phyloP scores from a whole-genome alignment of 495 filamentous ascomycete genomes.

The Aspergillus avenaceus region DNA sequence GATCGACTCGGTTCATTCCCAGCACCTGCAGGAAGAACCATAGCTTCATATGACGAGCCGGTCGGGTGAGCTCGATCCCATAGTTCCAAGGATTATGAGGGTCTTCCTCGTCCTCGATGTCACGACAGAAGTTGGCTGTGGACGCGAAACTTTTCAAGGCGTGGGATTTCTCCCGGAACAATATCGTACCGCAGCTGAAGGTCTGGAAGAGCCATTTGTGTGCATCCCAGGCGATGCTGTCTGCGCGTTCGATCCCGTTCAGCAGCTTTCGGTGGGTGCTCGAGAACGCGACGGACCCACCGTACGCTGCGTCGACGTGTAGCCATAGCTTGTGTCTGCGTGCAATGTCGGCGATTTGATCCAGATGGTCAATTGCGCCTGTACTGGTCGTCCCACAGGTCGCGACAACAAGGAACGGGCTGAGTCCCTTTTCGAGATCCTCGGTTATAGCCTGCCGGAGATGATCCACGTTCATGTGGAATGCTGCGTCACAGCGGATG shows the following conservation, averaged over 20 bases:
- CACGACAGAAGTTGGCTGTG: background rate
- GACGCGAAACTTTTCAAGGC: constrained; percentile 1
- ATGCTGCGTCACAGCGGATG: constrained; percentile 10
- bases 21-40: constrained; percentile 5
- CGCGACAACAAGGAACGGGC: constrained; percentile 21
- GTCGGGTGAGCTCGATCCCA: constrained; percentile 1
- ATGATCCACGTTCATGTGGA: constrained; percentile 3
- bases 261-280: constrained; percentile 2
- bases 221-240: constrained; percentile 27
- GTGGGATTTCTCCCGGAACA: constrained; percentile 8
- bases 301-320: constrained; percentile 24
- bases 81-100: background rate
- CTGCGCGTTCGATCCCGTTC: constrained; percentile 8
- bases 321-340: constrained; percentile 10
- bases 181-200: constrained; percentile 17
- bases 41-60: constrained; percentile 5
- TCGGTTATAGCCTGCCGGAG: constrained; percentile 7
- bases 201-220: constrained; percentile 34
- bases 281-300: constrained; percentile 21
- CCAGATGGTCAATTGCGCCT: constrained; percentile 21
- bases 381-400: constrained; percentile 26
- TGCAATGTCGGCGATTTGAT: constrained; percentile 9
- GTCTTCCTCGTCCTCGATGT: background rate
- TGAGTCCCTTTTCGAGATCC: constrained; percentile 10
- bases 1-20: background rate